Base-by-base conservation (phyloP, 148 eudicot genomes). In the Chenopodium album region DNA sequence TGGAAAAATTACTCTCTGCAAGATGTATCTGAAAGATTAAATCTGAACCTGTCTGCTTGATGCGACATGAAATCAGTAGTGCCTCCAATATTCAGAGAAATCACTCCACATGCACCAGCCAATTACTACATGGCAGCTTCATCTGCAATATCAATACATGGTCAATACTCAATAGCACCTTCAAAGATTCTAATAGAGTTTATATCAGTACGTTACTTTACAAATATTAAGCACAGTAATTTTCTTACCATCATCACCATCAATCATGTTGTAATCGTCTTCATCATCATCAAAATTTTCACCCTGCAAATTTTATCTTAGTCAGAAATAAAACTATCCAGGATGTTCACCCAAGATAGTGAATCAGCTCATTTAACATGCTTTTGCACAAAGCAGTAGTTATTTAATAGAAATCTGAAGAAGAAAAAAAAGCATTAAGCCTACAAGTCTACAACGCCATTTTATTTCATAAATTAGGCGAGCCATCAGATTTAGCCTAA, bases 181-280 rank as follows among this genome's bases (percentile, higher is more conserved):
- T 64, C 31, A n/a, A 54, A 46, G 23, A 44, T 73, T 59, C 66
- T 26, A 3, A 29, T 63, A 19, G 54, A 29, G 72, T 77, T 70
- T 52, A 22, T 37, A 80, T 72, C 22, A 7, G 14, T 17, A 4
- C 2, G 17, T 63, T 62, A 59, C 32, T 28, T 28, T 32, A 31
- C 12, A 31, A 41, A 76, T 31, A 22, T 56, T 44, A 48, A 56
- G 59, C 31, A 48, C 0, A 66, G 23, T 56, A 52, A 37, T 84
- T 64, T 64, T 34, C 81, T 1, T 81, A 85, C 87, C 87, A 54
- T 81, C 87, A 52, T 47, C 86, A 50, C 41, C 77, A 1, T 67
- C 81, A 19, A 1, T 7, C 60, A 4, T 2, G 65, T 85, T 72
- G 65, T 13, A 81, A 29, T 78, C 87, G 77, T 85, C 87, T 4